Conservation (phyloP, 1,284 basidiomycete genomes). For the Farysia itapuensis region DNA sequence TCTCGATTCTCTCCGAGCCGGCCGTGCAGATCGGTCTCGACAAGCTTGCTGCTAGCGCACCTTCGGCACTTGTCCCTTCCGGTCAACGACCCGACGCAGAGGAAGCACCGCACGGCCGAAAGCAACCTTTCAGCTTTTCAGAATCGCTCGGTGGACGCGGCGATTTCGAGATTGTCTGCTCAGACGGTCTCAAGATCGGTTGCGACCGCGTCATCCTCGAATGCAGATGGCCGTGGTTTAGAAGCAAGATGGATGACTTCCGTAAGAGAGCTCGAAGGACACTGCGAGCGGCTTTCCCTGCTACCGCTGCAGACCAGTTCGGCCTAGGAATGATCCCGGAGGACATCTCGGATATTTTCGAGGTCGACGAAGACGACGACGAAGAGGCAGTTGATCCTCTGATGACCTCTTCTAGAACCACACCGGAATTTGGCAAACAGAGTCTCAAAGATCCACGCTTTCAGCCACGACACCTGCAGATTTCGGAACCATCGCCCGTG, state of each 20-base stretch:
- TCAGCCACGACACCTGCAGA: conserved; percentile 73
- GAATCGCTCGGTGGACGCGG: conserved; percentile 37
- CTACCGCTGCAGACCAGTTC: conserved; percentile 8
- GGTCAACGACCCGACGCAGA: not conserved
- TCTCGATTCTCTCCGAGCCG: conserved; percentile 19
- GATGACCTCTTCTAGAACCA: conserved; percentile 4
- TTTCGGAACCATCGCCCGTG: conserved; percentile 86
- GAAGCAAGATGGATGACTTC: conserved; percentile 65
- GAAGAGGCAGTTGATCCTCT: conserved; percentile 23
- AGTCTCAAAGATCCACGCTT: conserved; percentile 69
- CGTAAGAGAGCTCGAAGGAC: conserved; percentile 31
- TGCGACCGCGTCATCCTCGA: conserved; percentile 80
- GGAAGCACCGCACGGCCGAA: not conserved
- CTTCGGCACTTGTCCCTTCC: conserved; percentile 13
- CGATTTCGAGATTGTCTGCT: conserved; percentile 87
- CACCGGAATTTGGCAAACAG: conserved; percentile 6
- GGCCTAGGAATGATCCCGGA: conserved; percentile 28
- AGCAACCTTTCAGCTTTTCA: not conserved
- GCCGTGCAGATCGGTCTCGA: conserved; percentile 45
- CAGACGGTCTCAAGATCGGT: conserved; percentile 78
- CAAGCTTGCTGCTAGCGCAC: conserved; percentile 37
- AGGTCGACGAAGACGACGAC: conserved; percentile 22
- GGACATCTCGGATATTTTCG: conserved; percentile 29
- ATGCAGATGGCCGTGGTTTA: conserved; percentile 92
- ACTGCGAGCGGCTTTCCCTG: conserved; percentile 18